phyloP scores from a whole-genome alignment of 2,329 filamentous ascomycete genomes.

The Colletotrichum destructivum region DNA sequence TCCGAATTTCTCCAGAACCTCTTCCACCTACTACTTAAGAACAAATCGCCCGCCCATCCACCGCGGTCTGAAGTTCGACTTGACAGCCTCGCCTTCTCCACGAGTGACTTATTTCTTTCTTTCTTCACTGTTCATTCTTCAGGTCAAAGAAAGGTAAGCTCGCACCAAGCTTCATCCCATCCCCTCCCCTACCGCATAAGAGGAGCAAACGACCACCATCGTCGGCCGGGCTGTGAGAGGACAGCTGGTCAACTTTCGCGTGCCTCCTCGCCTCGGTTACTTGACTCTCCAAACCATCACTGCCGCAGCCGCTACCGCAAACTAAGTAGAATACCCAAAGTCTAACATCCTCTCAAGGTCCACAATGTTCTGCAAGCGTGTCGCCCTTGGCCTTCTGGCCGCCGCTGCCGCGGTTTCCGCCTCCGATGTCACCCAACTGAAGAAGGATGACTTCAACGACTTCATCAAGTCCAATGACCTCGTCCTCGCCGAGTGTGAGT shows the following conservation, averaged over 20 bases:
- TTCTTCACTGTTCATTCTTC: conserved; percentile 40
- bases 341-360: conserved; percentile 36
- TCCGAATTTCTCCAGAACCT: conserved; percentile 34
- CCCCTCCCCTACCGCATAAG: background rate
- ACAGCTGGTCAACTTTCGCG: conserved; percentile 14
- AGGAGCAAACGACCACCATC: conserved; percentile 6
- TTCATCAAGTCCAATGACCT: conserved; percentile 91
- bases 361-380: conserved; percentile 65
- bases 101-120: conserved; percentile 31
- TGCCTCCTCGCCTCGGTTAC: background rate
- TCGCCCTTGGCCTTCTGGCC: conserved; percentile 69
- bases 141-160: conserved; percentile 40
- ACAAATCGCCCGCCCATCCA: conserved; percentile 26
- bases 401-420: conserved; percentile 72
- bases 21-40: conserved; percentile 36
- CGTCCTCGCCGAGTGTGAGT: conserved; percentile 93
- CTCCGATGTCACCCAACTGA: conserved; percentile 86
- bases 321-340: background rate
- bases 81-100: conserved; percentile 26
- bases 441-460: conserved; percentile 86
- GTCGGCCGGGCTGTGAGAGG: background rate
- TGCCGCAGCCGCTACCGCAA: background rate
- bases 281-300: background rate
- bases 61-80: background rate
- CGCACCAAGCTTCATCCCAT: background rate